Conservation (phyloP, 805 yeast species). For the Suhomyces prunicola region DNA sequence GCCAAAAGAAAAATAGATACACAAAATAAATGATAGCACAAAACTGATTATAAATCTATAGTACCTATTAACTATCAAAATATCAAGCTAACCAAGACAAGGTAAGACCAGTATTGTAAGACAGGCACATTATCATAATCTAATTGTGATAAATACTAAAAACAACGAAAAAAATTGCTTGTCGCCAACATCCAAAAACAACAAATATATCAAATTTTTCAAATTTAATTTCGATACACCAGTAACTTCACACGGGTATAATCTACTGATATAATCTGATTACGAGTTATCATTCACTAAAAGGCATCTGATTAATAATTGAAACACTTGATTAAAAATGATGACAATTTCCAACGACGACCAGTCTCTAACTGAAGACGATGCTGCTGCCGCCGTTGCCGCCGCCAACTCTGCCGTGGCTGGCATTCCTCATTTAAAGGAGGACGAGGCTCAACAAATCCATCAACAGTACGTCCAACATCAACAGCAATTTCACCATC, state of each 20-base stretch:
- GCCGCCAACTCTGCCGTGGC: conserved; percentile 11
- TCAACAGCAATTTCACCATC: conserved; percentile 12
- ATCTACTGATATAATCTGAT: neutral
- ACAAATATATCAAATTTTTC: neutral
- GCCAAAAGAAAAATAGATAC: conserved; percentile 8
- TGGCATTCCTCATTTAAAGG: conserved; percentile 6
- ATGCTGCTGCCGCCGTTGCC: conserved; percentile 11
- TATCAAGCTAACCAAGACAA: neutral
- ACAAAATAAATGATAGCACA: conserved; percentile 11
- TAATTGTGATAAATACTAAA: neutral
- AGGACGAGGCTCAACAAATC: conserved; percentile 10
- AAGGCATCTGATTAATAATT: neutral
- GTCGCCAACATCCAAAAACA: neutral
- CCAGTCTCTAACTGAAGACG: conserved; percentile 9
- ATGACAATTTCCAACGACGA: conserved; percentile 10
- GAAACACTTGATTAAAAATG: conserved; percentile 2
- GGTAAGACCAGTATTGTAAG: neutral
- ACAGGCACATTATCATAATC: neutral
- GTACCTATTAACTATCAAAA: neutral
- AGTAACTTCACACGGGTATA: neutral
- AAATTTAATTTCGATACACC: neutral
- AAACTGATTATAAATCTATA: conserved; percentile 6
- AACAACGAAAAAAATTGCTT: neutral
- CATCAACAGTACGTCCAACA: conserved; percentile 9
- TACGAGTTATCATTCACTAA: neutral